A percentile compares a stretch with the other conserved stretches of the same genome.
phyloP scores from a whole-genome alignment of 176 grass and related monocot species.

The Raddia distichophylla region DNA sequence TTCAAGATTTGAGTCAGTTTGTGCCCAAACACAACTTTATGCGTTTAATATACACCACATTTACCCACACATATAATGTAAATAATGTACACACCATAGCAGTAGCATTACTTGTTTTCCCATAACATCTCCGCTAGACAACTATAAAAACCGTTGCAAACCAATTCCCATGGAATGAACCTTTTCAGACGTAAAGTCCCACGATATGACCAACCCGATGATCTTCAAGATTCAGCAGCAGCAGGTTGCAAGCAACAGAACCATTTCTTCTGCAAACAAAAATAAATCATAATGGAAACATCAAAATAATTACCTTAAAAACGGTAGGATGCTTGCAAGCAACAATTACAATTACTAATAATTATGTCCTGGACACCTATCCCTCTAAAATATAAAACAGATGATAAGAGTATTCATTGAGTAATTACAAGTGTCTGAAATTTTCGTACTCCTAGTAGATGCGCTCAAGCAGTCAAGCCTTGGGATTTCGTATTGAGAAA shows the following conservation, averaged over 20 bases:
- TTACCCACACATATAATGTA: constrained; percentile 15
- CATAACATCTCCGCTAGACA: constrained; percentile 21
- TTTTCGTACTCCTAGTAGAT: neutral
- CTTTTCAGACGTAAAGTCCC: neutral
- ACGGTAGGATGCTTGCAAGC: neutral
- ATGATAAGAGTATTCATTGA: neutral
- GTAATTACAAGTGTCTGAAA: neutral
- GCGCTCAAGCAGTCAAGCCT: neutral
- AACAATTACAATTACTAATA: neutral
- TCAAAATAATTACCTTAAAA: neutral
- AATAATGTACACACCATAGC: constrained; percentile 24
- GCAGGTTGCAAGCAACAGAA: constrained; percentile 45
- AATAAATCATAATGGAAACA: constrained; percentile 2
- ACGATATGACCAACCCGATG: neutral
- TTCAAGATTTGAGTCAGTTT: neutral
- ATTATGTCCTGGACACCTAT: neutral
- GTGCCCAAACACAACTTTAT: constrained; percentile 13
- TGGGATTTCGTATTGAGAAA: neutral
- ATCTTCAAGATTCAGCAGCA: constrained; percentile 36
- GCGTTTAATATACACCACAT: constrained; percentile 15
- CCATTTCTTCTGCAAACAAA: constrained; percentile 46
- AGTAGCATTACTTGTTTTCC: constrained; percentile 16
- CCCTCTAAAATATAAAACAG: neutral
- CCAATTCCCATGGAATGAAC: constrained; percentile 4
- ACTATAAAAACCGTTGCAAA: constrained; percentile 23